These are phyloP conservation scores for Sphagnum tenellum DNA, from an alignment of 225 moss, liverwort and hornwort species.

Conservation along the genomic window DNA sequence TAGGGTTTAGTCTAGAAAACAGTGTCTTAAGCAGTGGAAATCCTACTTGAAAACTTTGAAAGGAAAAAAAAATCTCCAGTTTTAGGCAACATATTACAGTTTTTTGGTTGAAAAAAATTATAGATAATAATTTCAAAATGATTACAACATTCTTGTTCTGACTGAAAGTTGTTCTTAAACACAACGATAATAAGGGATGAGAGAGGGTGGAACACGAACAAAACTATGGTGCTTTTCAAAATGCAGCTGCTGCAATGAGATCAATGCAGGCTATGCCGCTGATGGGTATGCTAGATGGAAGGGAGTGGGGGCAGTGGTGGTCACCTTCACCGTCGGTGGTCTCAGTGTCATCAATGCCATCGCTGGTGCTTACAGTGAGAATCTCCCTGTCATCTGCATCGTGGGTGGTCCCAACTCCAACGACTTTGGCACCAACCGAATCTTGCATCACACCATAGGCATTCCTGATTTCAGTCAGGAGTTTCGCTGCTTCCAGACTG, in stretches of 20 bases:
- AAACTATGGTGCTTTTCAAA: no score
- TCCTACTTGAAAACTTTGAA: no score
- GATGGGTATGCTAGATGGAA: constrained; percentile 60
- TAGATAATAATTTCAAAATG: no score
- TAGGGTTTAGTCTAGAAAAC: no score
- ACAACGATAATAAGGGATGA: no score
- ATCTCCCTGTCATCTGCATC: constrained; percentile 55
- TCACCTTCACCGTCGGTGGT: constrained; percentile 58
- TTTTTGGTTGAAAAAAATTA: no score
- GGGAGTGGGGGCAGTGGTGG: constrained; percentile 55
- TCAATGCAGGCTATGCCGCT: constrained; percentile 56
- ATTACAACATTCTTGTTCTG: no score
- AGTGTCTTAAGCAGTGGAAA: no score
- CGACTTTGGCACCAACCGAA: constrained; percentile 48
- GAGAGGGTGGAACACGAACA: no score
- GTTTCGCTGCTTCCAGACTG: constrained; percentile 50
- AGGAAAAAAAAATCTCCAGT: no score
- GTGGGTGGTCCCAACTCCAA: constrained; percentile 53
- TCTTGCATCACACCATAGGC: constrained; percentile 52
- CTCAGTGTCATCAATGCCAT: constrained; percentile 57
- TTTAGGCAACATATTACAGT: no score
- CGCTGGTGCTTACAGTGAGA: constrained; percentile 61
- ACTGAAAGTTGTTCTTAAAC: no score
- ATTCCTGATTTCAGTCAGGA: constrained; percentile 53
- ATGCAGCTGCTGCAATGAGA: constrained; percentile 46